These are phyloP conservation scores for Paramecium primaurelia DNA, from an alignment of 73 alveolate genomes.

Conservation along the genomic window DNA sequence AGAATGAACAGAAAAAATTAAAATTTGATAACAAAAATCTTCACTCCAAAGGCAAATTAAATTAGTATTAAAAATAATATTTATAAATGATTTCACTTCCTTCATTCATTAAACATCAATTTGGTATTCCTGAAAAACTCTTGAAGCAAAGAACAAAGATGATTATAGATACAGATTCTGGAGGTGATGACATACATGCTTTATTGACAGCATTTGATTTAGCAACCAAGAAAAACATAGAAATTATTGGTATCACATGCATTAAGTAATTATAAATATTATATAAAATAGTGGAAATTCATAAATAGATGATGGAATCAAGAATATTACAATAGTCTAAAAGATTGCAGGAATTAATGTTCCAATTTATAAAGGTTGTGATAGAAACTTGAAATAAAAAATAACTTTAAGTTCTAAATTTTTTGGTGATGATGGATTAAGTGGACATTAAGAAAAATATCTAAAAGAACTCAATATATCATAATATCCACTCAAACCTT, in stretches of 20 bases:
- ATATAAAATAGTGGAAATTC: neutral
- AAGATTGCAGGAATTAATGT: neutral
- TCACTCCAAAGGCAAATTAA: neutral
- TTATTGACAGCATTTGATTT: conserved; percentile 7
- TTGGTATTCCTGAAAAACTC: conserved; percentile 24
- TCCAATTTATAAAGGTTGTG: conserved; percentile 34
- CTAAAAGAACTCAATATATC: neutral
- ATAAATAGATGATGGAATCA: neutral
- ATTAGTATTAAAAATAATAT: neutral
- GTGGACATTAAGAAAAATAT: conserved; percentile 27
- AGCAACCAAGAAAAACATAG: neutral
- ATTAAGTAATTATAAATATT: neutral
- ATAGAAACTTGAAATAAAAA: conserved; percentile 4
- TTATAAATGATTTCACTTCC: conserved; percentile 38
- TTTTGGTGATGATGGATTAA: conserved; percentile 28
- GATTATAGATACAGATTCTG: conserved; percentile 41
- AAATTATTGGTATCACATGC: conserved; percentile 23
- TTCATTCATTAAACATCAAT: conserved; percentile 10
- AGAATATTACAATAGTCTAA: neutral
- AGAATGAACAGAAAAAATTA: neutral
- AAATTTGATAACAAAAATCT: neutral
- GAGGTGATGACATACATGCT: conserved; percentile 47
- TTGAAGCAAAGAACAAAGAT: neutral
- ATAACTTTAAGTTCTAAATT: neutral
- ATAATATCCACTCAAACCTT: neutral